Base-by-base conservation (phyloP, 1,139 yeast species). In the Lodderomyces theae region DNA sequence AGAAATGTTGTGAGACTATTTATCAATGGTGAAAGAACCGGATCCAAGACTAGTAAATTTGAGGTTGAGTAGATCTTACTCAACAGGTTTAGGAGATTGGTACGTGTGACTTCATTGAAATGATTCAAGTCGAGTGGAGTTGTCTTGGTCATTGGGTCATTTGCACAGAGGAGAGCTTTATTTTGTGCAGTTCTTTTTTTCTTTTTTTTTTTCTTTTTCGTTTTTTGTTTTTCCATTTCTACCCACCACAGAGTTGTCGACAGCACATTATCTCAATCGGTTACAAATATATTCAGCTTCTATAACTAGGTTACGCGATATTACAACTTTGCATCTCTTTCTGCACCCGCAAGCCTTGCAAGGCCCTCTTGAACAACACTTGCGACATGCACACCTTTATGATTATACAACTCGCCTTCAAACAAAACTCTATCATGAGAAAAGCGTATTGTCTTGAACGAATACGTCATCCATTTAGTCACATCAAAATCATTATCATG, bases 321-420 rank as follows among this genome's bases (percentile, higher is more conserved):
- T 37, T 43, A 45, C 17, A 45, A 38, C 26, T 44, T 46, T 19
- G 49, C 48, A 29, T 39, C 41, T 17, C 37, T 37, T 36, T 45
- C 45, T 23, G 28, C 40, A 13, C 54, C 52, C 33, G 47, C 48
- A 31, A 64, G 54, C 38, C 50, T 50, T 7, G 66, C 74, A 45
- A 80, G 63, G 0, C 86, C 90, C 58, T 85, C 90, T 58, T 85
- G 94, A 8, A 80, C 57, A 4, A 82, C 69, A 0, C 84, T 74
- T 2, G 88, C 87, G 3, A 81, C 73, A 44, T 82, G 76, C 12
- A 65, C 66, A 1, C 83, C 82, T 26, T 72, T 67, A 23, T 52
- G 52, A 39, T 72, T 64, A 56, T 66, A 85, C 52, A 83, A 66
- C 45, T 82, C 83, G 9, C 81, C 86, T 48, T 73, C 74, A 49